phyloP scores from a whole-genome alignment of 352 stramenopile species.

The Saprolegnia parasitica region DNA sequence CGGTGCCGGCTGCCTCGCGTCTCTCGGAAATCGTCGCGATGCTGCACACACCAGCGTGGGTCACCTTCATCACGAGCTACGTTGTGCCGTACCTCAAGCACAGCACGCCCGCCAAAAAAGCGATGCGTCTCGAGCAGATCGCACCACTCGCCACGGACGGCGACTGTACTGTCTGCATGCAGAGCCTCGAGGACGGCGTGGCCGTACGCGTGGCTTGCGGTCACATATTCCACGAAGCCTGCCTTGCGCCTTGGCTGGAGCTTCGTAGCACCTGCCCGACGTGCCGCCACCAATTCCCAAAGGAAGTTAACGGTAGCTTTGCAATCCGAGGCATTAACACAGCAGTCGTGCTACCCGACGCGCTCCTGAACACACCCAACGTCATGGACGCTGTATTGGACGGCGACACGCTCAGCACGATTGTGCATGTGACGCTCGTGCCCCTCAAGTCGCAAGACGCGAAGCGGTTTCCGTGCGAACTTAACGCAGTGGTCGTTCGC shows the following conservation, averaged over 20 bases:
- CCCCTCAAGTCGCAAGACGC: slow-evolving; percentile 48
- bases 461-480: slow-evolving; percentile 68
- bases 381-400: slow-evolving; percentile 55
- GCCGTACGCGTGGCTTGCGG: slow-evolving; percentile 85
- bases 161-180: slow-evolving; percentile 90
- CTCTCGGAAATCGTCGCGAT: slow-evolving; percentile 74
- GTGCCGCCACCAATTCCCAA: slow-evolving; percentile 90
- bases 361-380: slow-evolving; percentile 49
- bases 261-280: slow-evolving; percentile 91
- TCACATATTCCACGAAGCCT: slow-evolving; percentile 91
- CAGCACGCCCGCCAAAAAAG: slow-evolving; percentile 61
- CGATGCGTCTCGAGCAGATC: slow-evolving; percentile 49
- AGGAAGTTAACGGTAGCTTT: slow-evolving; percentile 73
- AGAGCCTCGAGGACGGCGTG: slow-evolving; percentile 56
- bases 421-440: slow-evolving; percentile 78
- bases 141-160: slow-evolving; percentile 1
- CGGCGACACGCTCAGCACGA: slow-evolving; percentile 55
- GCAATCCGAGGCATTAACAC: slow-evolving; percentile 77
- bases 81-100: slow-evolving; percentile 82
- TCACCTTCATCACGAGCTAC: slow-evolving; percentile 82
- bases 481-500: slow-evolving; percentile 42
- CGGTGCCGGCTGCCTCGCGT: slow-evolving; percentile 50
- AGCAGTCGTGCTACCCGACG: slow-evolving; percentile 50
- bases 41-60: slow-evolving; percentile 75
- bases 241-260: slow-evolving; percentile 90